phyloP scores from a whole-genome alignment of 495 filamentous ascomycete species.

The Talaromyces trachyspermus region DNA sequence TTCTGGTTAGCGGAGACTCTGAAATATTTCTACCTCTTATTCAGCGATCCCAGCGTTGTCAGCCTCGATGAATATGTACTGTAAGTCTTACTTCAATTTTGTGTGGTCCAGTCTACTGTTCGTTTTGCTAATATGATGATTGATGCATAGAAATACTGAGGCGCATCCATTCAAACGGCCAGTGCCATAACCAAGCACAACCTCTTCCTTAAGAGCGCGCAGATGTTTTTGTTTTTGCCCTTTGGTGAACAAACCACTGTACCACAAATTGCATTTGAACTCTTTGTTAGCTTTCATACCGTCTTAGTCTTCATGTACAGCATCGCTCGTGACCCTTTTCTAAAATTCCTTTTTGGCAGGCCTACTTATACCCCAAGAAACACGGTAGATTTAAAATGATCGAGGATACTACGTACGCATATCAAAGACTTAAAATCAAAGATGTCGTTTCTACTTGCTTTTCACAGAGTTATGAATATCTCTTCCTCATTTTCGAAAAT shows the following conservation, averaged over 20 bases:
- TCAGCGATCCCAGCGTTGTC: slow-evolving; percentile 62
- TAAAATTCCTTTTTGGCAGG: neutral
- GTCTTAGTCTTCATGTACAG: neutral
- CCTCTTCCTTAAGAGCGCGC: neutral
- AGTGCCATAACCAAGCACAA: slow-evolving; percentile 12
- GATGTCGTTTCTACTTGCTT: too few relatives aligned
- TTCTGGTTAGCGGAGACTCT: slow-evolving; percentile 72
- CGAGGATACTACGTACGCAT: too few relatives aligned
- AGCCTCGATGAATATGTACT: slow-evolving; percentile 82
- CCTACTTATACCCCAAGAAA: neutral
- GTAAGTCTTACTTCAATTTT: slow-evolving; percentile 28
- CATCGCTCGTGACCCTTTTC: too few relatives aligned
- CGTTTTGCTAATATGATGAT: slow-evolving; percentile 11
- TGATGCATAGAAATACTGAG: slow-evolving; percentile 42
- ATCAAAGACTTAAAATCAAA: neutral
- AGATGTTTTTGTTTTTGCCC: neutral
- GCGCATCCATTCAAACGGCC: slow-evolving; percentile 48
- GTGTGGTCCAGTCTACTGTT: neutral
- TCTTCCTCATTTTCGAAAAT: too few relatives aligned
- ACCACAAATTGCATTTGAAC: neutral
- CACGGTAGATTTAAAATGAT: too few relatives aligned
- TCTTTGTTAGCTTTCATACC: slow-evolving; percentile 1
- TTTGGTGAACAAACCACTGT: neutral
- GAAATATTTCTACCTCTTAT: slow-evolving; percentile 76
- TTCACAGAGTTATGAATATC: neutral